These are phyloP conservation scores for Oryza longistaminata DNA, from an alignment of 176 grass and related monocot genomes.

Conservation along the genomic window DNA sequence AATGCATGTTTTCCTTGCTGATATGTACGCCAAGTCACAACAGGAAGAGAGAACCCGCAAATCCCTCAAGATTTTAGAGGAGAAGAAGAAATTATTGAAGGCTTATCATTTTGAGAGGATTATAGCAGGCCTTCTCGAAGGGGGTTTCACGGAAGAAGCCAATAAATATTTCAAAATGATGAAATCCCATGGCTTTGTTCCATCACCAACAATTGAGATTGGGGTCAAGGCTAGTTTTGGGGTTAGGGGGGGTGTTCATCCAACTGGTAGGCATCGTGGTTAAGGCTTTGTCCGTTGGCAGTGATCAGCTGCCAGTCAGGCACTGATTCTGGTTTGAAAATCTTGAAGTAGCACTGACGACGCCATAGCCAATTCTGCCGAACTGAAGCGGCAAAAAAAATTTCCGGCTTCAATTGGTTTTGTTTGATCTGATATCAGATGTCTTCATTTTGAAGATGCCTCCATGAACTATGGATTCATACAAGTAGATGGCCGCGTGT, in stretches of 20 bases:
- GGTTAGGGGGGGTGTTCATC: not conserved
- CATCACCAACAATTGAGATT: slow-evolving; percentile 39
- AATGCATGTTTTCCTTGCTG: slow-evolving; percentile 72
- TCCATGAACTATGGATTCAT: not conserved
- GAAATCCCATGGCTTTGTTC: slow-evolving; percentile 56
- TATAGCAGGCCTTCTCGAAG: slow-evolving; percentile 50
- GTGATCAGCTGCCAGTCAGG: not conserved
- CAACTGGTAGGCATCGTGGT: slow-evolving; percentile 6
- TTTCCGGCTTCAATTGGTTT: not conserved
- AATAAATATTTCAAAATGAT: slow-evolving; percentile 66
- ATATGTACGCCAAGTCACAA: slow-evolving; percentile 62
- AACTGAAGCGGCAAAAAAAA: not conserved
- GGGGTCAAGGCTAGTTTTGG: slow-evolving; percentile 26
- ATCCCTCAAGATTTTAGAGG: slow-evolving; percentile 77
- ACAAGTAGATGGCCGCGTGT: not conserved
- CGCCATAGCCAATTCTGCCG: not conserved
- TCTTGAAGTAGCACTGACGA: not conserved
- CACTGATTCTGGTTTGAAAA: slow-evolving; percentile 10
- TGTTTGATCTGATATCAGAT: slow-evolving; percentile 1
- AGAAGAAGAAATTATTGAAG: slow-evolving; percentile 60
- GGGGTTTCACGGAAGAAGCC: slow-evolving; percentile 62
- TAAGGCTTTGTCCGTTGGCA: not conserved
- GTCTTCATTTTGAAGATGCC: not conserved
- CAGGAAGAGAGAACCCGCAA: slow-evolving; percentile 58
- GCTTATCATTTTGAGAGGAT: slow-evolving; percentile 76